Evolutionary conservation across 495 filamentous ascomycete genomes (phyloP).

Genomic region (Hapsidospora chrysogenum): DNA sequence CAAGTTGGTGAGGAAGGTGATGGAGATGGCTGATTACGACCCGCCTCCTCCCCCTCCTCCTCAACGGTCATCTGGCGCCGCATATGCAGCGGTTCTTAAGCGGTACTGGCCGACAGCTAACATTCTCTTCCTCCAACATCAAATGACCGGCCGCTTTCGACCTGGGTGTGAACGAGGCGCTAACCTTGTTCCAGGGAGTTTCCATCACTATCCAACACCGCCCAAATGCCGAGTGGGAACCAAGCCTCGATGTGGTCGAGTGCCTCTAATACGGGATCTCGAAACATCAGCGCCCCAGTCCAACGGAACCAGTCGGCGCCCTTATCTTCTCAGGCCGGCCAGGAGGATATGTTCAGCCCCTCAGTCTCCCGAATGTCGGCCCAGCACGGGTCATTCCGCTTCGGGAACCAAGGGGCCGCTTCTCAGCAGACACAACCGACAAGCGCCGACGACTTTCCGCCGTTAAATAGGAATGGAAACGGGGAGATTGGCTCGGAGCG

Average conservation of each 20-base stretch:
- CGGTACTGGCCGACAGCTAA: too few relatives aligned
- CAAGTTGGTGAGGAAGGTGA: constrained; percentile 4
- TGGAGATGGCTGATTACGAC: too few relatives aligned
- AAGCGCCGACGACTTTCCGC: constrained; percentile 72
- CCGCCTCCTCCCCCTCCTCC: too few relatives aligned
- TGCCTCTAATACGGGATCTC: constrained; percentile 18
- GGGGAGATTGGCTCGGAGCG: constrained; percentile 58
- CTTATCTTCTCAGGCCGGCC: constrained; percentile 32
- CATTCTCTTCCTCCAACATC: too few relatives aligned
- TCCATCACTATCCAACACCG: constrained; percentile 55
- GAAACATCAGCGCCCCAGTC: constrained; percentile 34
- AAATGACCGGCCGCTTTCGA: too few relatives aligned
- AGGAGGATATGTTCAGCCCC: constrained; percentile 37
- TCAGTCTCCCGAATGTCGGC: constrained; percentile 36
- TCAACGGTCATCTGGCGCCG: constrained; percentile 6
- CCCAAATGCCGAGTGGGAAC: constrained; percentile 37
- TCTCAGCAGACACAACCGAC: constrained; percentile 47
- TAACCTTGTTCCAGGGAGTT: constrained; percentile 46
- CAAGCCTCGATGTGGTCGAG: constrained; percentile 41
- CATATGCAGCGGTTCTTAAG: constrained; percentile 14
- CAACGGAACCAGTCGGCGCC: constrained; percentile 49
- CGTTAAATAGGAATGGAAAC: constrained; percentile 52
- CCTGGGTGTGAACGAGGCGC: background rate
- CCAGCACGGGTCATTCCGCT: constrained; percentile 43
- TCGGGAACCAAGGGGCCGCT: constrained; percentile 35